These are phyloP conservation scores for Coniosporium tulheliwenetii DNA, from an alignment of 2,329 filamentous ascomycete genomes.

Conservation along the genomic window DNA sequence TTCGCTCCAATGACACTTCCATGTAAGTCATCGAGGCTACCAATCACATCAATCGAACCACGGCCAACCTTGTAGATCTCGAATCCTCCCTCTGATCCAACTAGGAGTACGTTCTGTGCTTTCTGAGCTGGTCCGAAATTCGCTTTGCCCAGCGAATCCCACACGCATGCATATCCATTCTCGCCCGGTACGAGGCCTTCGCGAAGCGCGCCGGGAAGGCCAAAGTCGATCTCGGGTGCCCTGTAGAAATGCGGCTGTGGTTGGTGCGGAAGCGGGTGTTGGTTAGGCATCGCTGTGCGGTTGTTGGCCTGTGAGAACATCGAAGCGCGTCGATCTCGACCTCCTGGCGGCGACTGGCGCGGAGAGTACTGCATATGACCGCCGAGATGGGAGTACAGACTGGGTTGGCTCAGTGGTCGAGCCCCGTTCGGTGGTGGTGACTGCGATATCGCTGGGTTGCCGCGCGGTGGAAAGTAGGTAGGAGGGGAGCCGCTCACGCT, in stretches of 20 bases:
- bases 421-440: not conserved
- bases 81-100: conserved; percentile 51
- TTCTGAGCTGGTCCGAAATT: conserved; percentile 26
- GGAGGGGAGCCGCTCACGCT: conserved; percentile 1
- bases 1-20: conserved; percentile 1
- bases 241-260: conserved; percentile 1
- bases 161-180: conserved; percentile 63
- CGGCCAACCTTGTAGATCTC: not conserved
- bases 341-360: not conserved
- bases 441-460: not conserved
- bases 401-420: not conserved
- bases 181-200: not conserved
- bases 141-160: conserved; percentile 49
- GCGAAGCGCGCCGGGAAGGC: not conserved
- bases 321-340: not conserved
- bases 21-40: not conserved
- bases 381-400: not conserved
- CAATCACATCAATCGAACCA: not conserved
- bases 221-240: not conserved
- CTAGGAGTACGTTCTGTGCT: conserved; percentile 51
- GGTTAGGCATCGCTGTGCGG: not conserved
- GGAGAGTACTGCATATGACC: not conserved
- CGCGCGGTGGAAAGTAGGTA: not conserved
- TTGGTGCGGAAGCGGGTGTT: not conserved
- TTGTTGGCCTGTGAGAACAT: not conserved